These are phyloP conservation scores for Thalassiosira mediterranea DNA, from an alignment of 352 stramenopile species.

Conservation along the genomic window DNA sequence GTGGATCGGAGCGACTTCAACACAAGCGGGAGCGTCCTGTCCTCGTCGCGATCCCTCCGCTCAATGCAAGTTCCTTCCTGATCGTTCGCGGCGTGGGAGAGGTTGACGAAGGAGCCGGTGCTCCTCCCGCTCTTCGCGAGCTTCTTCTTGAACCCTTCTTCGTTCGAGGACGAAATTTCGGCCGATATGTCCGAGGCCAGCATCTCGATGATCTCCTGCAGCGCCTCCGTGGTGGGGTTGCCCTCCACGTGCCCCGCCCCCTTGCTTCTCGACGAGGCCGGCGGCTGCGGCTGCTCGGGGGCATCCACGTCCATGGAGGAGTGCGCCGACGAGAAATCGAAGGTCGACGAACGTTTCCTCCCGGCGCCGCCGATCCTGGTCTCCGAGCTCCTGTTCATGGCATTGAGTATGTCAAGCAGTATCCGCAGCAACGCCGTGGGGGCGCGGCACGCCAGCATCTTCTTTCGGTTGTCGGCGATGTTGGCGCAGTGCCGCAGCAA, in stretches of 20 bases:
- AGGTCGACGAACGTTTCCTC: constrained; percentile 25
- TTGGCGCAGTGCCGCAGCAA: constrained; percentile 72
- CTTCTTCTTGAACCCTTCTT: constrained; percentile 6
- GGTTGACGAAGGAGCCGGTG: constrained; percentile 31
- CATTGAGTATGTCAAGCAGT: constrained; percentile 79
- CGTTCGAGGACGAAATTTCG: constrained; percentile 30
- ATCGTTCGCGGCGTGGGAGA: constrained; percentile 24
- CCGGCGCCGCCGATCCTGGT: neutral
- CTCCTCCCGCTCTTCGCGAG: constrained; percentile 8
- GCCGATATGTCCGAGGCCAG: constrained; percentile 78
- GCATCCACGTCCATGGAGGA: constrained; percentile 23
- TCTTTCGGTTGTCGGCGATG: constrained; percentile 74
- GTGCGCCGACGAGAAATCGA: constrained; percentile 22
- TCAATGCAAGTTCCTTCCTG: constrained; percentile 33
- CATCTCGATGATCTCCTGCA: constrained; percentile 82
- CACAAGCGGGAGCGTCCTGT: constrained; percentile 66
- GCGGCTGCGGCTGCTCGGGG: constrained; percentile 7
- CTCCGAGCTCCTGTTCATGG: constrained; percentile 59
- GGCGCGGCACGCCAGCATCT: constrained; percentile 67
- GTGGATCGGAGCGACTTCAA: constrained; percentile 73
- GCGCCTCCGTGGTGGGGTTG: constrained; percentile 66
- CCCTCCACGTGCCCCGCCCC: constrained; percentile 14
- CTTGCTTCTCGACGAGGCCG: neutral
- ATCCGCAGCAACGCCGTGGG: constrained; percentile 75
- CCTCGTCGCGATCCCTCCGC: constrained; percentile 26